Percentiles rank a stretch among this genome's conserved stretches.
phyloP scores from a whole-genome alignment of 1,139 yeast species.

The Geotrichum bryndzae region DNA sequence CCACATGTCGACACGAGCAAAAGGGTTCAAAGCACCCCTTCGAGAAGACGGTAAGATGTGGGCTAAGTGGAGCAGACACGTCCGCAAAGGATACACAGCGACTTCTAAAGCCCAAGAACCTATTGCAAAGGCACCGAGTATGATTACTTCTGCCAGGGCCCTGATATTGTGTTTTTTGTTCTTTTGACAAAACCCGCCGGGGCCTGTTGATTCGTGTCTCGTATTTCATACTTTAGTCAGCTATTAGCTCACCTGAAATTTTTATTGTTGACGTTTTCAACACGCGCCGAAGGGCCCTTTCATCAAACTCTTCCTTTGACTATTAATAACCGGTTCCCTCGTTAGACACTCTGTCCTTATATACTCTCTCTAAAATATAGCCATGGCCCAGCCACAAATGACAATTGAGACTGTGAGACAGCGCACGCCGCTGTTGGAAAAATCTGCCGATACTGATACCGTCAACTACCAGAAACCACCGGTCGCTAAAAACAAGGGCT shows the following conservation, averaged over 20 bases:
- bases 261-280: not conserved
- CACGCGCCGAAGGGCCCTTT: not conserved
- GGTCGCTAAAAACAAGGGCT: not conserved
- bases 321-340: not conserved
- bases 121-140: too few species aligned
- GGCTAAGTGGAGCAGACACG: too few species aligned
- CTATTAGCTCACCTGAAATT: not conserved
- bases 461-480: not conserved
- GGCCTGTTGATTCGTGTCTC: too few species aligned
- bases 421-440: not conserved
- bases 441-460: not conserved
- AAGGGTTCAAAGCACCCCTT: not conserved
- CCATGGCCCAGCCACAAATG: not conserved
- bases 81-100: too few species aligned
- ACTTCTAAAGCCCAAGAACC: too few species aligned
- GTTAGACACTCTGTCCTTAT: not conserved
- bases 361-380: not conserved
- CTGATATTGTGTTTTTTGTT: too few species aligned
- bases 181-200: too few species aligned
- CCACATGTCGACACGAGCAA: not conserved
- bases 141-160: too few species aligned
- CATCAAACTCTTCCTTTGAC: not conserved
- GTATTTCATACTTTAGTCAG: not conserved
- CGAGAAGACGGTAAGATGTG: too few species aligned
- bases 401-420: slow-evolving; percentile 5